Conservation (phyloP, 345 rosid genomes). For the Melaleuca quinquenervia region DNA sequence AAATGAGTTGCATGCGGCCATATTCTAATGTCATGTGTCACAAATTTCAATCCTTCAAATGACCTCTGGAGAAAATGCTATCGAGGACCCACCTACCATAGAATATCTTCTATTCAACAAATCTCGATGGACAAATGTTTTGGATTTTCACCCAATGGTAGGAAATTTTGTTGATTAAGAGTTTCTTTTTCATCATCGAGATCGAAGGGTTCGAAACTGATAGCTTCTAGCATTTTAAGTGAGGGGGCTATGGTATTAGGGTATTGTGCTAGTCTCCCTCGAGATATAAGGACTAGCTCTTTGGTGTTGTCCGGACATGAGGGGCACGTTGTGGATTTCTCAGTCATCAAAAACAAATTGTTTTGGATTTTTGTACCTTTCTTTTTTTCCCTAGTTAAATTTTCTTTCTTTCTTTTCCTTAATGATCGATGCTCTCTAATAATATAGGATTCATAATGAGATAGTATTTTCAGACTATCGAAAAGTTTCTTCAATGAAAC, state of each 20-base stretch:
- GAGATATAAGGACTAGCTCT: too few species aligned
- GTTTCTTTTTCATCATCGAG: too few species aligned
- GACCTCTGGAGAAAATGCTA: not conserved
- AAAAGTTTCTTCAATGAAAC: not conserved
- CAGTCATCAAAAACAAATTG: too few species aligned
- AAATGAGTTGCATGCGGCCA: not conserved
- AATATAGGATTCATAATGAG: fast-evolving
- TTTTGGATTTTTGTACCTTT: not conserved
- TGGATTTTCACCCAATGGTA: too few species aligned
- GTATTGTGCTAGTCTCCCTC: too few species aligned
- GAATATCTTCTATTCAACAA: not conserved
- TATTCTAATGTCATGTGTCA: not conserved
- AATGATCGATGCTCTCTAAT: not conserved
- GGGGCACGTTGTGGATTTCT: too few species aligned
- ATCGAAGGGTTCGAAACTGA: too few species aligned
- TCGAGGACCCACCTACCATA: not conserved
- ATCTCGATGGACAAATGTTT: not conserved
- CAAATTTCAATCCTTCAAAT: not conserved
- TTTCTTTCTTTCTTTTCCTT: not conserved
- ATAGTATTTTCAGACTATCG: not conserved
- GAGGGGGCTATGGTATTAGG: too few species aligned
- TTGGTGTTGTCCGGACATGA: too few species aligned
- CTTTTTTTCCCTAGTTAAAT: fast-evolving
- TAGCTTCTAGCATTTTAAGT: too few species aligned
- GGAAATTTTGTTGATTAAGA: too few species aligned